Base-by-base conservation (phyloP, 2,329 filamentous ascomycete genomes). In the Aphanocladium album region DNA sequence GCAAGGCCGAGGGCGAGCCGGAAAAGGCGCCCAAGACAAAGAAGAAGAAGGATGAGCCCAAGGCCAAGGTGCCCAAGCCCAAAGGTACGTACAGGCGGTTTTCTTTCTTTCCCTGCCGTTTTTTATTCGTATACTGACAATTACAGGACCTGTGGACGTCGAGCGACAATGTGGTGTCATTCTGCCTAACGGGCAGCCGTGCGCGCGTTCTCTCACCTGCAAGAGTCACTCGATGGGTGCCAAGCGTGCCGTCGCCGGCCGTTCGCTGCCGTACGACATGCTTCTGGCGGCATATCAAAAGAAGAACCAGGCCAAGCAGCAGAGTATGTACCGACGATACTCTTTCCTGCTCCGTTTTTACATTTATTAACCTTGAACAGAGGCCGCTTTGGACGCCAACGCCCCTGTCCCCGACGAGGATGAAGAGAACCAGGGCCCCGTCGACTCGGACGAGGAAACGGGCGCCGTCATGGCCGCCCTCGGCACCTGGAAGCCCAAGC, bases 271-370 rank as follows among this genome's bases (percentile, higher is more conserved):
- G 1, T 97, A 97, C 70, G 92, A 96, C 73, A 95, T 96, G 88
- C 79, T 97, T 43, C 81, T 97, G 41, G 87, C 89, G 16, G 88
- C 89, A 8, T 95, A 95, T 70, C 90, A 95, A 74, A 97, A 98
- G 82, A 98, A 97, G 81, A 99, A 99, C 69, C 95, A 98, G 74
- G 95, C 95, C 23, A 96, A 96, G 71, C 91, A 96, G 77, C 95
- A 98, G 75, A 96, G 91, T 93, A 81, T 77, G 88, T 83, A 25
- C 27, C 51, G 37, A n/a, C n/a, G n/a, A n/a, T n/a, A n/a, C n/a
- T n/a, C n/a, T n/a, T n/a, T n/a, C n/a, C n/a, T n/a, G n/a, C n/a
- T n/a, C 41, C 16, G 25, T 6, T 25, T 11, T 21, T 30, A 27
- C 2, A 39, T 33, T 19, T 14, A 35, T 45, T 53, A 37, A 55